Evolutionary conservation across 2,329 filamentous ascomycete species (phyloP).

Genomic region (Penicillium sp.): DNA sequence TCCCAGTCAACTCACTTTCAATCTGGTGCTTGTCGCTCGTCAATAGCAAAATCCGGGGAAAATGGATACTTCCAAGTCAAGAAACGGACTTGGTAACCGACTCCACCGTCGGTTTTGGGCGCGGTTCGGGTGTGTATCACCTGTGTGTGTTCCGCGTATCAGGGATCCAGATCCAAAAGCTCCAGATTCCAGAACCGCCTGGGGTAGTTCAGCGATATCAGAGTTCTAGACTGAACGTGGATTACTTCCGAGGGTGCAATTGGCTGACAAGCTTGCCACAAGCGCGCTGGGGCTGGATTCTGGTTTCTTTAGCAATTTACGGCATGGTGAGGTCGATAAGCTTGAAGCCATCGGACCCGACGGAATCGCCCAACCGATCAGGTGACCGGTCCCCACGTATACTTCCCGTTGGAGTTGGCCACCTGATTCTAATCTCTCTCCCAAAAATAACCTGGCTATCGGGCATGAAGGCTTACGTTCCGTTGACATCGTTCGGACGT

Average conservation of each 20-base stretch:
- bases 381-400: constrained; percentile 25
- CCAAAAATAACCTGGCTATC: constrained; percentile 8
- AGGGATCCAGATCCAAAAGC: background rate
- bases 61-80: background rate
- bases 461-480: constrained; percentile 14
- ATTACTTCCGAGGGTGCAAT: background rate
- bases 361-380: constrained; percentile 21
- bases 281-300: background rate
- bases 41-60: background rate
- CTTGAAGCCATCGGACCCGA: constrained; percentile 23
- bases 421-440: constrained; percentile 17
- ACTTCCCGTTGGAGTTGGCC: constrained; percentile 18
- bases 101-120: constrained; percentile 1
- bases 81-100: background rate
- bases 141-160: background rate
- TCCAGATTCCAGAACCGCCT: background rate
- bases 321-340: constrained; percentile 9
- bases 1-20: too few relatives aligned
- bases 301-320: background rate
- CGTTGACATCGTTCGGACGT: constrained; percentile 10
- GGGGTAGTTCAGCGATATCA: background rate
- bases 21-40: background rate
- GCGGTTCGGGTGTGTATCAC: background rate
- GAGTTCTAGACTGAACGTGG: background rate
- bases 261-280: background rate